phyloP scores from a whole-genome alignment of 441 rosid genomes.

The Arabidopsis hybrid region DNA sequence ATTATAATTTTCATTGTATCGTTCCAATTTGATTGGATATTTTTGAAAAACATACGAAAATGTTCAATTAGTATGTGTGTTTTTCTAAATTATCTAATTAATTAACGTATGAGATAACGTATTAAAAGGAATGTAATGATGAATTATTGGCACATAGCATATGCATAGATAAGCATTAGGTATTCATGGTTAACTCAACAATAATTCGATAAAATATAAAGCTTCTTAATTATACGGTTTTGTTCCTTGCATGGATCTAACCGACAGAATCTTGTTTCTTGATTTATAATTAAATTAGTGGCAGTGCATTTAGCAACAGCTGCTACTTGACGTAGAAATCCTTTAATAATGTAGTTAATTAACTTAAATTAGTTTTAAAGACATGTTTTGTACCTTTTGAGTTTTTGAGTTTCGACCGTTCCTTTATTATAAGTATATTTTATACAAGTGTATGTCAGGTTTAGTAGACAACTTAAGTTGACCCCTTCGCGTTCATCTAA shows the following conservation, averaged over 20 bases:
- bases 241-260: slow-evolving; percentile 29
- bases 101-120: slow-evolving; percentile 14
- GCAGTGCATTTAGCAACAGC: slow-evolving; percentile 37
- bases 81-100: background rate
- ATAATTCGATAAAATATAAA: background rate
- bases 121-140: slow-evolving; percentile 20
- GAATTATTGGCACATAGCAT: slow-evolving; percentile 15
- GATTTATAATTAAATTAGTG: slow-evolving; percentile 26
- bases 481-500: slow-evolving; percentile 18
- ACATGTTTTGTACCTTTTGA: slow-evolving; percentile 28
- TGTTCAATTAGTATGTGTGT: slow-evolving; percentile 11
- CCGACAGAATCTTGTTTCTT: slow-evolving; percentile 27
- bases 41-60: background rate
- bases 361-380: slow-evolving; percentile 5
- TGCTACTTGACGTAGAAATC: slow-evolving; percentile 17
- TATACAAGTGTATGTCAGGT: slow-evolving; percentile 1
- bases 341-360: slow-evolving; percentile 7
- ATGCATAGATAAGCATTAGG: slow-evolving; percentile 2
- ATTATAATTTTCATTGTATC: background rate
- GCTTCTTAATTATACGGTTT: background rate
- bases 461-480: background rate
- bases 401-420: slow-evolving; percentile 31
- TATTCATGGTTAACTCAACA: background rate
- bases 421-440: slow-evolving; percentile 16
- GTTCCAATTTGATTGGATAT: background rate